Percentiles rank a stretch among this genome's conserved stretches.
These are phyloP conservation scores for Mrakia blollopis DNA, from an alignment of 768 basidiomycete species.

Conservation along the genomic window DNA sequence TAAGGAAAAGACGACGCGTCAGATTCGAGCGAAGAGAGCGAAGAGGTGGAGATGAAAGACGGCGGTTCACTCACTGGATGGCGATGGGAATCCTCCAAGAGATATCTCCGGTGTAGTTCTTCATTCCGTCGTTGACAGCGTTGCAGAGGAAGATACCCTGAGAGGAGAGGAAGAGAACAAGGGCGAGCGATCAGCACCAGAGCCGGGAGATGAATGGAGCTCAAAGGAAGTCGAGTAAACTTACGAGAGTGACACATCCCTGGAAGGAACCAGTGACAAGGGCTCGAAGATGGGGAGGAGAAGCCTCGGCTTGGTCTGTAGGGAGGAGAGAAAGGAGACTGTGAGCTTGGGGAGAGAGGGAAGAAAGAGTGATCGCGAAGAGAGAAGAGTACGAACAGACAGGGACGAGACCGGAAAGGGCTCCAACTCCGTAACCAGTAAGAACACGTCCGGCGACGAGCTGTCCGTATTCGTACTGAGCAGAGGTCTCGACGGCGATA, in stretches of 20 bases:
- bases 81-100: constrained; percentile 32
- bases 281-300: constrained; percentile 31
- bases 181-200: too few relatives aligned
- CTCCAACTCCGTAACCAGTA: constrained; percentile 32
- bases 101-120: constrained; percentile 14
- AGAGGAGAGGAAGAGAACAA: too few relatives aligned
- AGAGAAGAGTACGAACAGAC: constrained; percentile 11
- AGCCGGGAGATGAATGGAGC: too few relatives aligned
- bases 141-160: constrained; percentile 33
- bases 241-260: constrained; percentile 32
- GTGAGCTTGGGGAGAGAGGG: too few relatives aligned
- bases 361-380: too few relatives aligned
- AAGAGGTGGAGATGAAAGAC: neutral
- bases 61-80: constrained; percentile 23
- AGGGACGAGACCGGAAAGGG: constrained; percentile 33
- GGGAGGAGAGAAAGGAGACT: too few relatives aligned
- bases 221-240: too few relatives aligned
- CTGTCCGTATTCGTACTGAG: constrained; percentile 28
- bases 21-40: neutral
- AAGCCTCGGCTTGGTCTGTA: constrained; percentile 29
- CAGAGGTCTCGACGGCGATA: constrained; percentile 31
- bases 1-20: neutral
- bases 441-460: constrained; percentile 32
- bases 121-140: constrained; percentile 27
- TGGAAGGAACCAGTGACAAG: constrained; percentile 33